Percentiles rank a stretch among this genome's conserved stretches.
phyloP scores from a whole-genome alignment of 768 basidiomycete genomes.

The Boletus sp. region DNA sequence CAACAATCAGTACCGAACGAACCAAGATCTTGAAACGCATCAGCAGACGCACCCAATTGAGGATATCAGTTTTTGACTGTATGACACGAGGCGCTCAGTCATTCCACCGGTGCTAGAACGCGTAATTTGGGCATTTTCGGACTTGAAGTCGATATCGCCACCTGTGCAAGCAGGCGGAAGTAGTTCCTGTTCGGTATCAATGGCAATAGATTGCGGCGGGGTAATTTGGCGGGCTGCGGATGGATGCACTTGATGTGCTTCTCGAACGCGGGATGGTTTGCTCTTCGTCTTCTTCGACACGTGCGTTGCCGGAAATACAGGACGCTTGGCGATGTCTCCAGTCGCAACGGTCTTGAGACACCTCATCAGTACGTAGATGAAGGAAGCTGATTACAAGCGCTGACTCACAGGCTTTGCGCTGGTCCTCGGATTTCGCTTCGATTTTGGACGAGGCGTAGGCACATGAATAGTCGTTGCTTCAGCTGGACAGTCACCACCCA shows the following conservation, averaged over 20 bases:
- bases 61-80: slow-evolving; percentile 44
- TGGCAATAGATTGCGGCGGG: slow-evolving; percentile 13
- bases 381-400: background rate
- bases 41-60: slow-evolving; percentile 43
- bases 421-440: slow-evolving; percentile 29
- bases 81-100: slow-evolving; percentile 48
- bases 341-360: slow-evolving; percentile 12
- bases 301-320: slow-evolving; percentile 12
- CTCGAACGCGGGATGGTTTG: slow-evolving; percentile 10
- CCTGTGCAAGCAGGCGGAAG: slow-evolving; percentile 20
- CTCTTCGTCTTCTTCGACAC: slow-evolving; percentile 19
- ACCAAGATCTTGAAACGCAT: slow-evolving; percentile 12
- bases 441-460: slow-evolving; percentile 3
- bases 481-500: background rate
- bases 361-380: slow-evolving; percentile 17
- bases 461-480: background rate
- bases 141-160: slow-evolving; percentile 30
- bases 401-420: slow-evolving; percentile 23
- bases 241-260: slow-evolving; percentile 7
- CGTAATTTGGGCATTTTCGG: slow-evolving; percentile 15
- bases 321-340: slow-evolving; percentile 19
- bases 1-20: slow-evolving; percentile 24
- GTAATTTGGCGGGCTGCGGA: slow-evolving; percentile 8
- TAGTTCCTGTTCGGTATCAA: slow-evolving; percentile 11
- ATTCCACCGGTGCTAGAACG: slow-evolving; percentile 32